phyloP scores from a whole-genome alignment of 208 protist species.

The Eutreptiella sp. region DNA sequence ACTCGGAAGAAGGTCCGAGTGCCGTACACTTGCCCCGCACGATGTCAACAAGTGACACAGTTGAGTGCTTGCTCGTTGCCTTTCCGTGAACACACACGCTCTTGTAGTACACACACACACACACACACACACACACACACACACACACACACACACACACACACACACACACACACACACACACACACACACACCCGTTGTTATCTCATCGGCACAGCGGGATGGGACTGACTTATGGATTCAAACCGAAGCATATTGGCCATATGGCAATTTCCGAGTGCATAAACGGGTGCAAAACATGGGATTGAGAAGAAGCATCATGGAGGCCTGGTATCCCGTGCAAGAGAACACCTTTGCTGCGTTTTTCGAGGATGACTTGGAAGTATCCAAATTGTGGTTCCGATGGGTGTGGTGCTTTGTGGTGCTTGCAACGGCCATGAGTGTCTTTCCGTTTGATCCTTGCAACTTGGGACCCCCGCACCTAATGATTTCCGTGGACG shows the following conservation, averaged over 20 bases:
- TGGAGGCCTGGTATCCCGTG: constrained; percentile 52
- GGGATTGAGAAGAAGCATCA: constrained; percentile 25
- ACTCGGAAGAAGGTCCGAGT: constrained; percentile 27
- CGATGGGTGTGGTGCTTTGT: constrained; percentile 42
- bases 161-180: constrained; percentile 4
- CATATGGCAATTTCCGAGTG: constrained; percentile 41
- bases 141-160: not conserved
- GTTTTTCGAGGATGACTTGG: constrained; percentile 48
- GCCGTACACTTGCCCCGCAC: constrained; percentile 7
- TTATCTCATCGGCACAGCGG: not conserved
- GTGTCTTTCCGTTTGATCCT: too few species aligned
- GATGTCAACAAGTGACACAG: not conserved
- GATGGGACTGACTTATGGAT: constrained; percentile 29
- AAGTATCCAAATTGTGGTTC: constrained; percentile 51
- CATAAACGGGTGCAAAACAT: constrained; percentile 33
- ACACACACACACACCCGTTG: not conserved
- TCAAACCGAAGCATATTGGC: constrained; percentile 37
- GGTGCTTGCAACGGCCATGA: too few species aligned
- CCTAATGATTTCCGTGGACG: too few species aligned
- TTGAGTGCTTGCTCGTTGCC: constrained; percentile 16
- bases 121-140: not conserved
- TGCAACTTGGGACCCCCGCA: too few species aligned
- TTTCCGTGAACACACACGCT: constrained; percentile 10
- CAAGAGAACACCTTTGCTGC: constrained; percentile 45
- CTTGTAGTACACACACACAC: constrained; percentile 22